Conservation (phyloP, 176 grass and related monocot genomes). For the Areca catechu region DNA sequence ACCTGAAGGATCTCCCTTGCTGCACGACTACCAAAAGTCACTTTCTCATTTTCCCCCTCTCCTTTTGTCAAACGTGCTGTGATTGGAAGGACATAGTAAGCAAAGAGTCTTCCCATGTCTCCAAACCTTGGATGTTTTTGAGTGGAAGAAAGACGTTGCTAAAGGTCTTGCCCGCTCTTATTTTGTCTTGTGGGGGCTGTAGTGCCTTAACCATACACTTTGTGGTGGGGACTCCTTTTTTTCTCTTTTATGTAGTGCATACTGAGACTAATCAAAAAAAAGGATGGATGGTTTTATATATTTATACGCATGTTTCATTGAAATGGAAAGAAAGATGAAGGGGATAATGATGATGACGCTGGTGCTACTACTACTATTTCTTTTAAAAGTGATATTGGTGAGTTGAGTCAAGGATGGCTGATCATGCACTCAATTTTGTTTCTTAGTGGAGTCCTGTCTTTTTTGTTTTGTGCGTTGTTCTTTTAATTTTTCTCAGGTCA, state of each 20-base stretch:
- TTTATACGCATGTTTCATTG: conserved; percentile 55
- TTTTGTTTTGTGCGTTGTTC: conserved; percentile 22
- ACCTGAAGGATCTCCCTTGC: conserved; percentile 49
- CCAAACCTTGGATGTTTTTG: too few relatives aligned
- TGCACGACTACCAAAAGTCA: conserved; percentile 51
- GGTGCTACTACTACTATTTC: conserved; percentile 19
- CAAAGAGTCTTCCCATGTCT: conserved; percentile 11
- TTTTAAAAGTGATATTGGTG: background rate
- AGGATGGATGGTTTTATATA: conserved; percentile 40
- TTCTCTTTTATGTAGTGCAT: conserved; percentile 29
- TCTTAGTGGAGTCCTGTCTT: conserved; percentile 54
- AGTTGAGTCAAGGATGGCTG: background rate
- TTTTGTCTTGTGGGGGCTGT: conserved; percentile 56
- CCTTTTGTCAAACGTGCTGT: background rate
- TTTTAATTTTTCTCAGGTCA: conserved; percentile 18
- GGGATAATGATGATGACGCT: conserved; percentile 62
- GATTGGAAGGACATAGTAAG: conserved; percentile 24
- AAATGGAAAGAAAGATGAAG: conserved; percentile 46
- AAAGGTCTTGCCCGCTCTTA: conserved; percentile 24
- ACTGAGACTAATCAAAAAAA: conserved; percentile 81
- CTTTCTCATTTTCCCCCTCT: conserved; percentile 31
- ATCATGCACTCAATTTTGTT: background rate
- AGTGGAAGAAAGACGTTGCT: too few relatives aligned
- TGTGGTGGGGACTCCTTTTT: conserved; percentile 57
- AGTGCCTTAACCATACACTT: conserved; percentile 77